phyloP scores from a whole-genome alignment of 176 grass and related monocot species.

The Otatea glauca region DNA sequence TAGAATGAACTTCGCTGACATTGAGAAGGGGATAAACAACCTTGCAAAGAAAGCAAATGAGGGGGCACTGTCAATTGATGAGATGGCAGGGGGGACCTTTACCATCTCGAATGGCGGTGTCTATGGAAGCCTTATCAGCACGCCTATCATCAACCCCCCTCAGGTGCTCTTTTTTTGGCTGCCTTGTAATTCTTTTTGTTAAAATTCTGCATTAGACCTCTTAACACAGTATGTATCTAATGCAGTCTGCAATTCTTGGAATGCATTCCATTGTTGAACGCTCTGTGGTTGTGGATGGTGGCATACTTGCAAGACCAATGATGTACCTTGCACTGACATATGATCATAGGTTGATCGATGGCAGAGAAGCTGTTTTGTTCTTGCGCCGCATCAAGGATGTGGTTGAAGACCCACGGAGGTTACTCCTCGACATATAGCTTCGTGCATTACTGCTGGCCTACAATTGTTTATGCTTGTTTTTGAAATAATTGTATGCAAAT shows the following conservation, averaged over 20 bases:
- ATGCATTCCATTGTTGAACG: slow-evolving; percentile 77
- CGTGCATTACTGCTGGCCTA: neutral
- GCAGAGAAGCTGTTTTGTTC: slow-evolving; percentile 75
- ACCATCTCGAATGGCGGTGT: slow-evolving; percentile 88
- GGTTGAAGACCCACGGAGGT: slow-evolving; percentile 69
- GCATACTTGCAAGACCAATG: slow-evolving; percentile 64
- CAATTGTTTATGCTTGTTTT: neutral
- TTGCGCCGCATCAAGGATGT: slow-evolving; percentile 77
- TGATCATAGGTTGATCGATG: slow-evolving; percentile 79
- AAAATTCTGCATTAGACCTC: neutral
- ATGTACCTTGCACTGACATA: slow-evolving; percentile 82
- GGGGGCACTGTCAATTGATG: slow-evolving; percentile 80
- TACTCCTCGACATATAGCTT: slow-evolving; percentile 73
- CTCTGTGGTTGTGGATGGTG: slow-evolving; percentile 57
- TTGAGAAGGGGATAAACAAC: slow-evolving; percentile 80
- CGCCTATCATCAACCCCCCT: slow-evolving; percentile 84
- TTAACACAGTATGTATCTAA: slow-evolving; percentile 9
- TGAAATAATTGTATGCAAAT: slow-evolving; percentile 36
- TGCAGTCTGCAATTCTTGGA: slow-evolving; percentile 73
- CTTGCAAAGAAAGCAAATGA: slow-evolving; percentile 81
- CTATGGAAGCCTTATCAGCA: slow-evolving; percentile 87
- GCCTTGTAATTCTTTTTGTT: neutral
- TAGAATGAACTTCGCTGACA: slow-evolving; percentile 73
- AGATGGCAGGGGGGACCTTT: slow-evolving; percentile 88
- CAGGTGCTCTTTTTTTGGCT: slow-evolving; percentile 52